These are phyloP conservation scores for Ziziphus jujuba DNA, from an alignment of 306 rosid genomes.

Conservation along the genomic window DNA sequence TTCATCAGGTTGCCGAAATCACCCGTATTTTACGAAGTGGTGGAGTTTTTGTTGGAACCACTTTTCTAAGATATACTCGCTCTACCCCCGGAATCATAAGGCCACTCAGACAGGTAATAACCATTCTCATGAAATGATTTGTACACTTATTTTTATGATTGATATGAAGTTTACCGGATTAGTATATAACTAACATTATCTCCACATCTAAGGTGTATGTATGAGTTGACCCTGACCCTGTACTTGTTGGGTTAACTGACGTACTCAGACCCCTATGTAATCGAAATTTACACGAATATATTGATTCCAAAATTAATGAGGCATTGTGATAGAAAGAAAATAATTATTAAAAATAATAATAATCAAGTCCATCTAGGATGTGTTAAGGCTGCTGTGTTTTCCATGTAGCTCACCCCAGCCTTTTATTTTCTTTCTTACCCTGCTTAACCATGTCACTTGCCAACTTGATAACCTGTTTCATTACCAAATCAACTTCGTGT, in stretches of 20 bases:
- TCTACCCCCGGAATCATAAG: constrained; percentile 58
- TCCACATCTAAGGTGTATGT: neutral
- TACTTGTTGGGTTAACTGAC: neutral
- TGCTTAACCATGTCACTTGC: too few species aligned
- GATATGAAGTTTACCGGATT: too few species aligned
- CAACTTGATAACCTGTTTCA: neutral
- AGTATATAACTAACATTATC: constrained; percentile 2
- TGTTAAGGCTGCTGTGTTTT: neutral
- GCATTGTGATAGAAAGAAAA: neutral
- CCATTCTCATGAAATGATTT: neutral
- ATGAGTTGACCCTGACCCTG: neutral
- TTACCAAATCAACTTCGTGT: neutral
- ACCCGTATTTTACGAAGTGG: constrained; percentile 74
- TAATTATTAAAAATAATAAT: too few species aligned
- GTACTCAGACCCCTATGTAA: neutral
- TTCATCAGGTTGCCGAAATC: constrained; percentile 70
- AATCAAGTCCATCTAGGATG: neutral
- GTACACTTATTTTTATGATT: constrained; percentile 1
- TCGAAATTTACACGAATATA: neutral
- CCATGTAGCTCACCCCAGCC: neutral
- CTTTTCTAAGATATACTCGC: constrained; percentile 73
- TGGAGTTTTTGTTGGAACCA: constrained; percentile 85
- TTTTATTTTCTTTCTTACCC: neutral
- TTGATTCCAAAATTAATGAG: neutral
- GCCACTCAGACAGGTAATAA: constrained; percentile 57